Base-by-base conservation (phyloP, 2,329 filamentous ascomycete species). In the Calonectria hongkongensis region DNA sequence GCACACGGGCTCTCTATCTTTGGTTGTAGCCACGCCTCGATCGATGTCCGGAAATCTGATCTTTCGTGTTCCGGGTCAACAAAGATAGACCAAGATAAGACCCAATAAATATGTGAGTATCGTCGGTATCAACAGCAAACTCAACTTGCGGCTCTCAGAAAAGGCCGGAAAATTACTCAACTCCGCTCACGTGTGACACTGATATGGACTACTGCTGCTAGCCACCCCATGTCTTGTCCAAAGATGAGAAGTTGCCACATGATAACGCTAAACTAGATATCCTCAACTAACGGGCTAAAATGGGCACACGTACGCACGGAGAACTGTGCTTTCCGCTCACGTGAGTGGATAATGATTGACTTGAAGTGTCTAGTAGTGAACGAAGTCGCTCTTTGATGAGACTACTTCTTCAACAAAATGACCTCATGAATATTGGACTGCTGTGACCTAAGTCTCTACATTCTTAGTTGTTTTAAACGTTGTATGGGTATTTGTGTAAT, bases 141-240 rank as follows among this genome's bases (percentile, higher is more conserved):
- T 25, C n/a, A 21, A n/a, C 8, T 18, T 10, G 8, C 6, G n/a
- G 43, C 43, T 3, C n/a, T 25, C 9, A 25, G 3, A 5, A 39
- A n/a, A 2, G 13, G 16, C 16, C 56, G 56, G 56, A 45, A 7
- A 62, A 62, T 27, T 2, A 9, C 25, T 5, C 15, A 43, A 62
- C 4, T 15, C 56, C 56, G 56, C 56, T 62, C 56, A 62, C 56
- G 56, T 62, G 56, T 62, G 7, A 12, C 13, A 4, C 21, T 10
- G 16, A 18, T 28, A 28, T 45, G 25, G 28, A 13, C 36, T 13
- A 62, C 18, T 27, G 13, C n/a, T 43, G 13, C n/a, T 43, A 25
- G 16, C 36, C 16, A 9, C 10, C 16, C 15, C n/a, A 13, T 27
- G 25, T 45, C 18, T 21, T 8, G 28, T 5, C 28, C 13, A 43